Evolutionary conservation across 2,329 filamentous ascomycete genomes (phyloP), one percentile per base, ranked within the genome.

Genomic region (Ilyonectria destructans): DNA sequence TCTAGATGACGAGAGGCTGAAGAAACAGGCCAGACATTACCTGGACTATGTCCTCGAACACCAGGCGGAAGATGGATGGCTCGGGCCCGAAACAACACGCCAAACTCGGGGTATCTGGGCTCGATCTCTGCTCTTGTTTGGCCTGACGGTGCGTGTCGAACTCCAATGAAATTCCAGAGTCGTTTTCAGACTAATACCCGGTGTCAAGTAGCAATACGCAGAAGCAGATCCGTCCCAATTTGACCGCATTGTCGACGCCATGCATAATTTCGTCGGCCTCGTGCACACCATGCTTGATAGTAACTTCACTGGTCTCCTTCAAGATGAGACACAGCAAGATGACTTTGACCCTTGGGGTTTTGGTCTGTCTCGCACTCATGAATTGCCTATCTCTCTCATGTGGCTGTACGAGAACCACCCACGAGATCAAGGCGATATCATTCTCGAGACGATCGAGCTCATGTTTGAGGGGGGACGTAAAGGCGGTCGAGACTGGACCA

Each of bases 1-100:
- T 0, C 75, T 87, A 2, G 80, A 86, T 43, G 83, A 89, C 74
- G 62, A 67, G 3, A 56, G 70, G 10, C 70, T 79, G 45, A 87
- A 87, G 73, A 73, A 68, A 0, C 87, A 90, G 67, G 84, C 61
- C 4, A 19, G 43, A 13, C 6, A n/a, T 3, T 64, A 57, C 19
- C 31, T 64, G 6, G 52, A 57, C 23, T 64, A 57, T 40, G 29
- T 33, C 26, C 49, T 52, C 21, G 12, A 13, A 6, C 49, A 31
- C 29, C 49, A 33, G 26, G 49, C 49, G 10, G 49, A 52, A n/a
- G 26, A 33, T 26, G 49, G 49, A 29, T 52, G 49, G 49, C 21
- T 52, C 6, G 49, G 49, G 13, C 49, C 49, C 9, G 49, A 52
- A n/a, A 52, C 23, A 15, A 52, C 6, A 26, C 49, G 21, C 21